These are phyloP conservation scores for Boechera stricta DNA, from an alignment of 345 rosid species.

Conservation along the genomic window DNA sequence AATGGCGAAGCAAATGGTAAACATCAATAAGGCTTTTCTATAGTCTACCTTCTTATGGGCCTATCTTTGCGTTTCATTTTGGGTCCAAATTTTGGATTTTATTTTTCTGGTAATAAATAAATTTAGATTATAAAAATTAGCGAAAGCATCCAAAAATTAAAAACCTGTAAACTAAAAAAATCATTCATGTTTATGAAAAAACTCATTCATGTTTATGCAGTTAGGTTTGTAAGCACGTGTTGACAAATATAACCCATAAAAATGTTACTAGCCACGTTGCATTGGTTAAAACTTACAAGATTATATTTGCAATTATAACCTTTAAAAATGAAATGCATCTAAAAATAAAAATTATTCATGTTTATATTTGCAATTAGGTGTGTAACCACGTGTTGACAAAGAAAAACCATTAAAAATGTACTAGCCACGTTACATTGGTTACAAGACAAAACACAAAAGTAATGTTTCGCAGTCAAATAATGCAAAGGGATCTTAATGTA, in stretches of 20 bases:
- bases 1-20: not conserved
- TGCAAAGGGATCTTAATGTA: slow-evolving; percentile 28
- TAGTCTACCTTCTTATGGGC: not conserved
- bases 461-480: slow-evolving; percentile 5
- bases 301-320: no score
- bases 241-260: not conserved
- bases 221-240: not conserved
- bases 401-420: not conserved
- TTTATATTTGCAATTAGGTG: not conserved
- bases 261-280: slow-evolving; percentile 23
- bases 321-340: not conserved
- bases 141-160: no score
- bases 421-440: slow-evolving; percentile 26
- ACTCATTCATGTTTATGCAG: no score
- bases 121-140: not conserved
- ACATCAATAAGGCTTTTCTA: not conserved
- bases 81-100: not conserved
- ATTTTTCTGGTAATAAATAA: no score
- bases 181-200: no score
- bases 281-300: not conserved
- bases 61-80: not conserved
- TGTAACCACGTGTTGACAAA: slow-evolving; percentile 10
- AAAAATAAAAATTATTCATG: no score
- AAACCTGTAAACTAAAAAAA: not conserved
- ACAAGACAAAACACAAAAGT: slow-evolving; percentile 20